phyloP scores from a whole-genome alignment of 2,329 filamentous ascomycete genomes.

The Xylariales sp. region DNA sequence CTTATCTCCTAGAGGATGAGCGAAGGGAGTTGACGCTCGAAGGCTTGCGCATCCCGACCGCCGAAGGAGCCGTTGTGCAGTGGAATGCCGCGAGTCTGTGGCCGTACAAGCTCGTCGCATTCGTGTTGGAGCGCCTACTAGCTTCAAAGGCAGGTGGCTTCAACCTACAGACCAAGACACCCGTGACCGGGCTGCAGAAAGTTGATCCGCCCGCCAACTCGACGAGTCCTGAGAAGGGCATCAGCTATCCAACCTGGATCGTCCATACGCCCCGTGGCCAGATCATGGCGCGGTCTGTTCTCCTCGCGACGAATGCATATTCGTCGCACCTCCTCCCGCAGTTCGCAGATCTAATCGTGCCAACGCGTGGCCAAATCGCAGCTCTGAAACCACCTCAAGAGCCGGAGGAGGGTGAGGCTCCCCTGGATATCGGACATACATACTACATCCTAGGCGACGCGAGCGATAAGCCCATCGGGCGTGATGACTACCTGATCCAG shows the following conservation, averaged over 20 bases:
- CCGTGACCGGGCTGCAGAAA: constrained; percentile 48
- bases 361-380: constrained; percentile 69
- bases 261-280: constrained; percentile 66
- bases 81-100: constrained; percentile 64
- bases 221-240: constrained; percentile 8
- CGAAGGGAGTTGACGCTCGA: constrained; percentile 34
- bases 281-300: constrained; percentile 57
- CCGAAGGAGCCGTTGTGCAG: constrained; percentile 61
- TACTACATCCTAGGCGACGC: constrained; percentile 55
- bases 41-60: constrained; percentile 49
- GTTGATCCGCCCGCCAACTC: constrained; percentile 14
- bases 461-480: constrained; percentile 24
- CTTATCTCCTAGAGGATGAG: constrained; percentile 20
- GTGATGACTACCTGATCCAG: constrained; percentile 71
- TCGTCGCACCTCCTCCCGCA: constrained; percentile 69
- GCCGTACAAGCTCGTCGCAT: constrained; percentile 80
- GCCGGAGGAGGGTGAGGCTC: constrained; percentile 4
- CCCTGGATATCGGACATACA: constrained; percentile 45
- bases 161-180: constrained; percentile 72
- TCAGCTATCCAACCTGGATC: constrained; percentile 42
- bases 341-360: constrained; percentile 69
- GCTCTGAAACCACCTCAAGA: constrained; percentile 54
- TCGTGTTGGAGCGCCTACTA: constrained; percentile 60
- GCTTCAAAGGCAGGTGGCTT: constrained; percentile 38
- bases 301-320: constrained; percentile 82